Conservation (phyloP, 345 rosid species). For the Carallia brachiata region DNA sequence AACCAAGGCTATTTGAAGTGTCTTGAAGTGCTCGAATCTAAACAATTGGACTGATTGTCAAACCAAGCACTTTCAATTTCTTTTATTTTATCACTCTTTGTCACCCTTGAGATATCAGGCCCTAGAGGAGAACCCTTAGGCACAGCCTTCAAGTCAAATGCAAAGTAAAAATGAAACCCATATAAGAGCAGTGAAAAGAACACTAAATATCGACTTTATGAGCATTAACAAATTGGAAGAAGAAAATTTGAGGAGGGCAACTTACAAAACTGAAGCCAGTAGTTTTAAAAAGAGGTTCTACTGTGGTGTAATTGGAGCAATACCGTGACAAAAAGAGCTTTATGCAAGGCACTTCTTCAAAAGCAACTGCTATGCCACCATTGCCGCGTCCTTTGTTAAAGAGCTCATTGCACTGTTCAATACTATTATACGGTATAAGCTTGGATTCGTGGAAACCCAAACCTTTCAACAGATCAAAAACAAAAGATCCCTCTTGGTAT, state of each 20-base stretch:
- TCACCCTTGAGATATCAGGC: conserved; percentile 22
- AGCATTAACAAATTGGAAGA: conserved; percentile 12
- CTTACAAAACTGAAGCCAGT: conserved; percentile 20
- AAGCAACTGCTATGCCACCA: conserved; percentile 29
- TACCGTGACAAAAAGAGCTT: conserved; percentile 38
- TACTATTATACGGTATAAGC: conserved; percentile 11
- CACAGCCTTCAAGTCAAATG: conserved; percentile 9
- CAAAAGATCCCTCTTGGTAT: conserved; percentile 41
- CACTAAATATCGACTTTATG: conserved; percentile 17
- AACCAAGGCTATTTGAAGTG: too few species aligned
- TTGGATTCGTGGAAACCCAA: conserved; percentile 21
- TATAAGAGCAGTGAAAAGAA: neutral
- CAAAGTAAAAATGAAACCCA: neutral
- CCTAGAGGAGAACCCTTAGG: conserved; percentile 27
- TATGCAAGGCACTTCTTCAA: conserved; percentile 46
- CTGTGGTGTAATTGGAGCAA: conserved; percentile 18
- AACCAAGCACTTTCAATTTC: too few species aligned
- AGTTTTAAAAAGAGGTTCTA: conserved; percentile 6
- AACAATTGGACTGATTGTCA: too few species aligned
- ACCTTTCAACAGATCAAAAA: conserved; percentile 24
- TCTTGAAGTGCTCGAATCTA: too few species aligned
- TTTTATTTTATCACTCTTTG: conserved; percentile 22
- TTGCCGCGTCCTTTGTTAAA: conserved; percentile 9
- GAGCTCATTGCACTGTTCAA: conserved; percentile 29
- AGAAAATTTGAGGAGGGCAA: conserved; percentile 6